phyloP scores from a whole-genome alignment of 768 basidiomycete genomes.

The Grammothele lineata region DNA sequence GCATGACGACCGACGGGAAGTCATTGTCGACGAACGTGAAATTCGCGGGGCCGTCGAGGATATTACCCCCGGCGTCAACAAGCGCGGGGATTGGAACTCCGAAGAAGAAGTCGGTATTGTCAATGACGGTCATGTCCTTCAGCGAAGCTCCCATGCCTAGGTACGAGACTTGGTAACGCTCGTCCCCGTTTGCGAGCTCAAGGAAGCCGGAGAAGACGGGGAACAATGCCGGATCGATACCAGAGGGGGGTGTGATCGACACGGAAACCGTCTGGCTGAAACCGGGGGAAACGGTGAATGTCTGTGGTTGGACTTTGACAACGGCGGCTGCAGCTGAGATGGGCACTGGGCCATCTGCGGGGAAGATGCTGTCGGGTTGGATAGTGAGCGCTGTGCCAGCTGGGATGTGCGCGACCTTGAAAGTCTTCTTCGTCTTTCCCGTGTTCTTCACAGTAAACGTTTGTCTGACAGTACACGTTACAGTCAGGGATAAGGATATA shows the following conservation, averaged over 20 bases:
- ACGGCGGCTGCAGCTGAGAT: constrained; percentile 40
- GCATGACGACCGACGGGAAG: constrained; percentile 35
- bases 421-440: constrained; percentile 37
- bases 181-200: constrained; percentile 27
- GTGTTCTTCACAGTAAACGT: constrained; percentile 49
- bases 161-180: constrained; percentile 42
- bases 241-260: constrained; percentile 42
- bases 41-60: constrained; percentile 37
- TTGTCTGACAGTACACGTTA: constrained; percentile 29
- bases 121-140: constrained; percentile 46
- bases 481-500: too few species aligned
- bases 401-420: constrained; percentile 49
- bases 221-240: constrained; percentile 38
- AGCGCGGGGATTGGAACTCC: constrained; percentile 41
- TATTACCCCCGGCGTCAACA: constrained; percentile 36
- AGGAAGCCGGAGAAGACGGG: constrained; percentile 63
- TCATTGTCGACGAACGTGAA: constrained; percentile 43
- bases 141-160: constrained; percentile 41
- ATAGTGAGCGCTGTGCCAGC: constrained; percentile 52
- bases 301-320: constrained; percentile 40
- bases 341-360: constrained; percentile 47
- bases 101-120: constrained; percentile 45
- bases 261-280: constrained; percentile 37
- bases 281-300: constrained; percentile 44
- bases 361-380: constrained; percentile 29